Conservation (phyloP, 371 early-diverging fungal species). For the Vairimorpha apis region DNA sequence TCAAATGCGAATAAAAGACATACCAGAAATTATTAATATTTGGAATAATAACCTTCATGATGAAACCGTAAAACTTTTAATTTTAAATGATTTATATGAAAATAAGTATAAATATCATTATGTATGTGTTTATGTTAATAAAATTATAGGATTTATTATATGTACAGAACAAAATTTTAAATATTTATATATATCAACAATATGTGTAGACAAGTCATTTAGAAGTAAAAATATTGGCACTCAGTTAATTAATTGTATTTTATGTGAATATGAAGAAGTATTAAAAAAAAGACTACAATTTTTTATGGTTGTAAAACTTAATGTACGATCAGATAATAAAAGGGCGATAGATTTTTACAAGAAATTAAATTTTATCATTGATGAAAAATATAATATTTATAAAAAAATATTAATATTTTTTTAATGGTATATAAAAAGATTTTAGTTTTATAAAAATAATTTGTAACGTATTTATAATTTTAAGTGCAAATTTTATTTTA, state of each 20-base stretch:
- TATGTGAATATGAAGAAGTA: too few species aligned
- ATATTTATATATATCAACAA: not conserved
- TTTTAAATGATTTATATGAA: not conserved
- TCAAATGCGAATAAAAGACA: not conserved
- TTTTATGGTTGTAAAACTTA: too few species aligned
- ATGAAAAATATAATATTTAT: slow-evolving; percentile 76
- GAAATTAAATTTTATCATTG: slow-evolving; percentile 63
- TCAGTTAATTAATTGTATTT: not conserved
- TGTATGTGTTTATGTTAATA: not conserved
- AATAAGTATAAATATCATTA: not conserved
- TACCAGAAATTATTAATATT: not conserved
- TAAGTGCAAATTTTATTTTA: too few species aligned
- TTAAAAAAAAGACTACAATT: too few species aligned
- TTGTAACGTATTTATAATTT: too few species aligned
- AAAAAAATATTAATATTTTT: slow-evolving; percentile 77
- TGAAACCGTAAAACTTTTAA: not conserved
- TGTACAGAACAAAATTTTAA: not conserved
- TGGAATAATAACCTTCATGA: not conserved
- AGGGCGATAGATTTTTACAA: slow-evolving; percentile 91
- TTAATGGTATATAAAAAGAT: too few species aligned
- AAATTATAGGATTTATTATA: not conserved
- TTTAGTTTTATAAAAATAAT: too few species aligned
- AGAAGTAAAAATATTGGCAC: not conserved
- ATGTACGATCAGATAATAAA: slow-evolving; percentile 84
- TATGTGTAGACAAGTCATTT: not conserved